Evolutionary conservation across 257 asterid genomes (phyloP), one percentile per base, ranked within the genome.

Genomic region (Capsicum chinense): DNA sequence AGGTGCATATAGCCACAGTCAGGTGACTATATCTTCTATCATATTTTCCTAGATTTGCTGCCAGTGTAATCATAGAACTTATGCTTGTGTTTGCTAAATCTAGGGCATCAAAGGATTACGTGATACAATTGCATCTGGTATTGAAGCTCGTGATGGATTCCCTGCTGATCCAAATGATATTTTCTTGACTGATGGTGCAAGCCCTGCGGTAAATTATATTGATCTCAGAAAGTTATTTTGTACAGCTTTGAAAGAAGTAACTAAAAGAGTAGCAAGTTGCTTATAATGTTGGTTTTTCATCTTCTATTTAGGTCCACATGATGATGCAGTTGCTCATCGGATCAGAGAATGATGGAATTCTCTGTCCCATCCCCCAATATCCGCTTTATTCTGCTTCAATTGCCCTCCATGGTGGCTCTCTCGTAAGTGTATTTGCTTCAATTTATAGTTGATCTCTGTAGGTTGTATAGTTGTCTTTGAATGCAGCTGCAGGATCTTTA

Each of bases 1-100:
- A 73, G 99, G 99, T 85, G 99, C 99, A 78, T 94, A 97, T 83
- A 97, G 99, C 90, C 99, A 97, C 91, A 97, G 99, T 83, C 98
- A 97, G 95, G 99, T 94, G 63, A 82, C 35, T 35, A 33, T 79
- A 8, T 71, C 81, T 81, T 78, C 71, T 78, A 66, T 15, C 47
- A 63, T 35, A 35, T 33, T 83, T 39, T 8, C 85, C 67, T 44
- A 26, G 56, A 56, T 85, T 80, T 76, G 81, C 48, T 7, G 47
- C 26, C 81, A 76, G 14, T 52, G 26, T 4, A 76, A 26, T 14
- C 63, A 74, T 52, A 26, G 15, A 52, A 52, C 81, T 26, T 76
- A 52, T 14, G 52, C 5, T 76, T 76, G n/a, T 26, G 21, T 9
- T 52, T 52, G 5, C 64, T 17, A 54, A 84, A 88, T 86, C 63